Evolutionary conservation across 2,329 filamentous ascomycete species (phyloP).

Genomic region (Botrytis deweyae): DNA sequence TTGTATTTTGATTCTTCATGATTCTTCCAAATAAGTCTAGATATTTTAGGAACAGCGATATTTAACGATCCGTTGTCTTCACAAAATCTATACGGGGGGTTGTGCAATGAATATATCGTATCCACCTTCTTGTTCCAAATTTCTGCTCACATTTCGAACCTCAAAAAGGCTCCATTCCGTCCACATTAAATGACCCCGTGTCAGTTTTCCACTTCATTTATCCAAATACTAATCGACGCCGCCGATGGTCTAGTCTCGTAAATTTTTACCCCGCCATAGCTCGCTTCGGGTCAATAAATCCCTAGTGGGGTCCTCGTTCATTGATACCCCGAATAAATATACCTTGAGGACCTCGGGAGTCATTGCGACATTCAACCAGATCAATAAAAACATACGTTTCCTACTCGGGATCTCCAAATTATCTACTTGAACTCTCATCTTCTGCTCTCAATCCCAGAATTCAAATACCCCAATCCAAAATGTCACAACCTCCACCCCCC

Average conservation of each 20-base stretch:
- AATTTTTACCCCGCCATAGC: conserved; percentile 16
- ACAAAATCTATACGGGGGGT: not conserved
- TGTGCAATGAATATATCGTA: not conserved
- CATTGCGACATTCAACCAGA: not conserved
- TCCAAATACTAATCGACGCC: not conserved
- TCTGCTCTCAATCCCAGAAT: not conserved
- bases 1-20: not conserved
- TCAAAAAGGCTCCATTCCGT: not conserved
- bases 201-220: not conserved
- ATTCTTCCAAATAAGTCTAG: not conserved
- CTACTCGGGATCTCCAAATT: not conserved
- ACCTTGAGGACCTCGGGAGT: not conserved
- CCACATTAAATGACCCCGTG: not conserved
- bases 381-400: conserved; percentile 2
- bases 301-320: conserved; percentile 20
- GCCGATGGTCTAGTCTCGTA: not conserved
- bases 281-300: conserved; percentile 17
- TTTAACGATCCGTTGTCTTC: not conserved
- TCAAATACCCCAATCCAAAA: conserved; percentile 14
- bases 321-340: conserved; percentile 12
- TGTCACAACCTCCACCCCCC: conserved; percentile 36
- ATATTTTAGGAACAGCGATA: not conserved
- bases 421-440: not conserved
- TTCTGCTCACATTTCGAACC: not conserved
- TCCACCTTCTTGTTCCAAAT: conserved; percentile 3